phyloP scores from a whole-genome alignment of 371 early-diverging fungal genomes.

The Mortierella sp. region DNA sequence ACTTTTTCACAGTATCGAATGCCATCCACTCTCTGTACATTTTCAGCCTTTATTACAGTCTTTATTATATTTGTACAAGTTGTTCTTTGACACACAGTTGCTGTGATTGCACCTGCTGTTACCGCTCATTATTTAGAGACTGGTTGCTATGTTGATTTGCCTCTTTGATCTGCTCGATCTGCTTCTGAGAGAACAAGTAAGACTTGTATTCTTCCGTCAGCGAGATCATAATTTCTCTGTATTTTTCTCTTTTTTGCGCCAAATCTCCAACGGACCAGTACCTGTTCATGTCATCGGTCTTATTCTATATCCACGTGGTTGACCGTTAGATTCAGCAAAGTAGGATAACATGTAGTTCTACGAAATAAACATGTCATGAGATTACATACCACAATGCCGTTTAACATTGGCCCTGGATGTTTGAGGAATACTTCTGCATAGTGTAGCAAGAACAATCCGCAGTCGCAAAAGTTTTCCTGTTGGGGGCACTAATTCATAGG shows the following conservation, averaged over 20 bases:
- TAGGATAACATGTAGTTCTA: background rate
- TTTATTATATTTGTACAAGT: constrained; percentile 2
- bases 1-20: too few relatives aligned
- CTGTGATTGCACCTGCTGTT: background rate
- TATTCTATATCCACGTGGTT: constrained; percentile 25
- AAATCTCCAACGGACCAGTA: constrained; percentile 29
- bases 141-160: background rate
- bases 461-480: constrained; percentile 74
- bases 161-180: constrained; percentile 15
- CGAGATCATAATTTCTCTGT: constrained; percentile 24
- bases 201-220: constrained; percentile 35
- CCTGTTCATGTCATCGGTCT: constrained; percentile 8
- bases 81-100: background rate
- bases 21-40: too few relatives aligned
- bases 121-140: background rate
- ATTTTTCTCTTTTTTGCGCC: constrained; percentile 25
- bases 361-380: background rate
- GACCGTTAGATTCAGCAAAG: background rate
- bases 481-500: constrained; percentile 47
- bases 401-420: constrained; percentile 49
- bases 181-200: constrained; percentile 8
- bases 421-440: constrained; percentile 65
- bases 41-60: background rate
- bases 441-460: constrained; percentile 73
- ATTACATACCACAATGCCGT: constrained; percentile 43